A percentile compares a stretch with the other conserved stretches of the same genome.
Evolutionary conservation across 768 basidiomycete species (phyloP).

Genomic region (Suillus plorans): DNA sequence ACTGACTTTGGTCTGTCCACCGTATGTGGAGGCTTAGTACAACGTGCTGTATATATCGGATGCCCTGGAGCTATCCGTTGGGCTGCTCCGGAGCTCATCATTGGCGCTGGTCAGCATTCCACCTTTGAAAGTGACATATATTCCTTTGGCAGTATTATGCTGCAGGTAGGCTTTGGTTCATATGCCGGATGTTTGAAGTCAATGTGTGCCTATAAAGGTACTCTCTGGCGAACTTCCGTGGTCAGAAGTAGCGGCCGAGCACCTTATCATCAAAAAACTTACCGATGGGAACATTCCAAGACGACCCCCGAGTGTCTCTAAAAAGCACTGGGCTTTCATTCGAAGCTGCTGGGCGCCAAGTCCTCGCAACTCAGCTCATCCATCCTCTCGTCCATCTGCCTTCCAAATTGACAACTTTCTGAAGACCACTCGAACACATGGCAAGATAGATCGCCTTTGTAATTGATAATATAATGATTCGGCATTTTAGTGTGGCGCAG

Average conservation of each 20-base stretch:
- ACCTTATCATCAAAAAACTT: neutral
- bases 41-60: neutral
- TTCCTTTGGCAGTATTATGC: slow-evolving; percentile 29
- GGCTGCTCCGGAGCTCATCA: slow-evolving; percentile 44
- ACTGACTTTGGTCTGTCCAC: slow-evolving; percentile 35
- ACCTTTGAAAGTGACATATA: slow-evolving; percentile 11
- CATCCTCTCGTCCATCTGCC: neutral
- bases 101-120: neutral
- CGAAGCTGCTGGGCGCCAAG: neutral
- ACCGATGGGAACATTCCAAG: neutral
- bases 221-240: neutral
- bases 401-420: neutral
- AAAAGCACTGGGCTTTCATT: neutral
- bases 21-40: neutral
- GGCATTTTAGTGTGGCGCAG: neutral
- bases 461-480: neutral
- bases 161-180: slow-evolving; percentile 17
- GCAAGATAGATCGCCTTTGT: neutral
- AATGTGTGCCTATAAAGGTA: neutral
- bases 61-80: slow-evolving; percentile 44
- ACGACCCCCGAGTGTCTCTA: neutral
- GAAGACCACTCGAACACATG: neutral
- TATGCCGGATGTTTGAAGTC: neutral
- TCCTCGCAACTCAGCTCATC: neutral
- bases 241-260: neutral